Evolutionary conservation across 2,329 filamentous ascomycete genomes (phyloP), one percentile per base, ranked within the genome.

Genomic region (Penicillium sp.): DNA sequence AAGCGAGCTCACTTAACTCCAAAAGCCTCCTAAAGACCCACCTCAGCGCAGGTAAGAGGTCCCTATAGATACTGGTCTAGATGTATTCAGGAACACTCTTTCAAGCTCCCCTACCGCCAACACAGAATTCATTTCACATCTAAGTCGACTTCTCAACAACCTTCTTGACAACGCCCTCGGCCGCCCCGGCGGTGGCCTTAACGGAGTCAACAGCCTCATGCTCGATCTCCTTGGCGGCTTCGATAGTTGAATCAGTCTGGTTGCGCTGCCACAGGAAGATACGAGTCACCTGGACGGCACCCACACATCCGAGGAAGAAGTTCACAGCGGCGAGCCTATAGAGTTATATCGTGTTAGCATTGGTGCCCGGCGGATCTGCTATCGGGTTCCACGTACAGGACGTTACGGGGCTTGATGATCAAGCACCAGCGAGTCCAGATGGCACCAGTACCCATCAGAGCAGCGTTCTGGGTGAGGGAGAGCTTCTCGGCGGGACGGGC

Each of bases 341-440:
- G 2, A 44, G 21, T 40, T 31, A 33, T 43, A 23, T 40, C 33
- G 11, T 23, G 38, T 66, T 60, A 67, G 58, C 34, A 36, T 47
- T 16, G 38, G 10, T 50, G 8, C 38, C 54, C 21, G n/a, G 46
- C n/a, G 10, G 25, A 45, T 6, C 13, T 21, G 15, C 6, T 38
- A 9, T 49, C 25, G 7, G 15, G n/a, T 7, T 41, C 23, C 21
- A 79, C 87, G 47, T 80, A 91, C 88, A 97, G 88, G 71, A 92
- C 80, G 82, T 99, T 99, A 78, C 87, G 87, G 57, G 94, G 94
- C 77, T 87, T 92, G 79, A 99, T 99, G 76, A 99, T 89, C 73
- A 97, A 83, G 83, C 94, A 99, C 94, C 94, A 99, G 66, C 94
- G 86, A 45, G 94, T 99, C 94, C 94, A 99, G 83, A 99, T 99